Percentiles rank a stretch among this genome's conserved stretches.
Evolutionary conservation across 495 filamentous ascomycete genomes (phyloP).

Genomic region (Tuber microsphaerosporum): DNA sequence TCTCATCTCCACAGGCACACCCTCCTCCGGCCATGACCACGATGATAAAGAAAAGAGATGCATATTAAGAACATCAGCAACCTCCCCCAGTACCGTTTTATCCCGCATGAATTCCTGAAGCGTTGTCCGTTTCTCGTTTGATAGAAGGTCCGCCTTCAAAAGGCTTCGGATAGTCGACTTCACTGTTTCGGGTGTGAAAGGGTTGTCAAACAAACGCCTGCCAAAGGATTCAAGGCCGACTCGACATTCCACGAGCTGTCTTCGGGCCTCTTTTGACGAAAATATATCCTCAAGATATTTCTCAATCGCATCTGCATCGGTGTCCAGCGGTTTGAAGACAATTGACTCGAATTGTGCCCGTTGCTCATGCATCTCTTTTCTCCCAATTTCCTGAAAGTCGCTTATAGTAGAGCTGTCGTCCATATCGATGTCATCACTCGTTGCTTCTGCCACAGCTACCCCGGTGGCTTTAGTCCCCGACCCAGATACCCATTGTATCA

Average conservation of each 20-base stretch:
- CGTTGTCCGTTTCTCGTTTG: slow-evolving; percentile 53
- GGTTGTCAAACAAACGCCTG: slow-evolving; percentile 41
- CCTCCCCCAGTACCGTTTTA: slow-evolving; percentile 52
- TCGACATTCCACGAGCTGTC: slow-evolving; percentile 34
- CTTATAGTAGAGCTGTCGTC: slow-evolving; percentile 36
- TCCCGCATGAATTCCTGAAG: slow-evolving; percentile 57
- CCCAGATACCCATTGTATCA: slow-evolving; percentile 56
- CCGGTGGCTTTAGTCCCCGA: slow-evolving; percentile 28
- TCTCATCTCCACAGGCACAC: slow-evolving; percentile 54
- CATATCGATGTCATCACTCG: slow-evolving; percentile 25
- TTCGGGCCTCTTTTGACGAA: slow-evolving; percentile 39
- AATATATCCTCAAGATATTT: slow-evolving; percentile 53
- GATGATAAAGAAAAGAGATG: slow-evolving; percentile 52
- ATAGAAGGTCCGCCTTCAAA: slow-evolving; percentile 52
- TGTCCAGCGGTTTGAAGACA: slow-evolving; percentile 51
- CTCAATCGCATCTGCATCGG: slow-evolving; percentile 47
- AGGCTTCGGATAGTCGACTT: slow-evolving; percentile 49
- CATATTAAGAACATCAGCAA: slow-evolving; percentile 64
- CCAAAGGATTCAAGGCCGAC: slow-evolving; percentile 47
- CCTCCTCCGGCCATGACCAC: slow-evolving; percentile 56
- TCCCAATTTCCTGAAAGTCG: slow-evolving; percentile 47
- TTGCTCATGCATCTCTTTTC: slow-evolving; percentile 50
- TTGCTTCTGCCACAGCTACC: slow-evolving; percentile 16
- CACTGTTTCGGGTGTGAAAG: slow-evolving; percentile 45
- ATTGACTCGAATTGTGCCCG: slow-evolving; percentile 53